A percentile compares a stretch with the other conserved stretches of the same genome.
phyloP scores from a whole-genome alignment of 2,329 filamentous ascomycete species.

The Xylaria digitata region DNA sequence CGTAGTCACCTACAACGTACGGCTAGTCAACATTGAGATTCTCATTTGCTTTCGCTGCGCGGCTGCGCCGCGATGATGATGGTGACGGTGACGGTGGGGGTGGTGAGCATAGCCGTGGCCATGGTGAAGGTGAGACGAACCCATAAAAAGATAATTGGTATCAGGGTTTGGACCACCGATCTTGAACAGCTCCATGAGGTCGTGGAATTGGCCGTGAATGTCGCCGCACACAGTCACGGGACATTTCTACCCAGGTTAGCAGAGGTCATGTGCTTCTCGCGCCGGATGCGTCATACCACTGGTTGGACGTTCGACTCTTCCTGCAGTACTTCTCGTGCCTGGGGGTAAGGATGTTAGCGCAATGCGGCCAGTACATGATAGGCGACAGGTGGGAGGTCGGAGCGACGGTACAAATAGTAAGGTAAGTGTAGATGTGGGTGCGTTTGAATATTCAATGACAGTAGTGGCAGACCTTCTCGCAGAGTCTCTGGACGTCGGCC shows the following conservation, averaged over 20 bases:
- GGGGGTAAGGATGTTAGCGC: conserved; percentile 49
- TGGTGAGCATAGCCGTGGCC: neutral
- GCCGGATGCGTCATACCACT: conserved; percentile 73
- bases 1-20: conserved; percentile 81
- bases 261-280: conserved; percentile 9
- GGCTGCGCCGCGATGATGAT: neutral
- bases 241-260: conserved; percentile 76
- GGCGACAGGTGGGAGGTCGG: neutral
- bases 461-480: conserved; percentile 83
- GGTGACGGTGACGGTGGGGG: neutral
- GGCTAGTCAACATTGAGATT: conserved; percentile 32
- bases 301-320: conserved; percentile 99
- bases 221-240: conserved; percentile 98
- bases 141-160: conserved; percentile 99
- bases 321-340: conserved; percentile 96
- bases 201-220: conserved; percentile 99
- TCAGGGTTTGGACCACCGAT: conserved; percentile 98
- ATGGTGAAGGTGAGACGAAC: conserved; percentile 60
- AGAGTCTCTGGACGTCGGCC: conserved; percentile 93
- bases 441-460: neutral
- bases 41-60: conserved; percentile 9
- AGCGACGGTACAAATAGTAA: neutral
- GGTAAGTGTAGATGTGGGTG: neutral
- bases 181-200: conserved; percentile 99
- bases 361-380: conserved; percentile 10